Evolutionary conservation across 2,329 filamentous ascomycete species (phyloP).

Genomic region (Fusarium pseudograminearum): DNA sequence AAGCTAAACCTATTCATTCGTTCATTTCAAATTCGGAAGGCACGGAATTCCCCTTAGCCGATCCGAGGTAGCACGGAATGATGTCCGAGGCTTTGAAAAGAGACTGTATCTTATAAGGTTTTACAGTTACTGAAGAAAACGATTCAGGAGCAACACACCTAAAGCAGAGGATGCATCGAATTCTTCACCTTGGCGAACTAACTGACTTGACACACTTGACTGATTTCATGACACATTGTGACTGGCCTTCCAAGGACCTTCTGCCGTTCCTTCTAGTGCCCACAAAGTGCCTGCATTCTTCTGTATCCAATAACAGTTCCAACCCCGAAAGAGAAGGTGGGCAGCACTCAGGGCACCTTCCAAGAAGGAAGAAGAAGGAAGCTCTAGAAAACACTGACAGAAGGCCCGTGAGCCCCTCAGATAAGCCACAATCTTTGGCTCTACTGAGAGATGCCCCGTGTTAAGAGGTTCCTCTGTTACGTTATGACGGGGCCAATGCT

Average conservation of each 20-base stretch:
- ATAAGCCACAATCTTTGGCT: constrained; percentile 28
- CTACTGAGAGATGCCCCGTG: constrained; percentile 18
- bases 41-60: constrained; percentile 16
- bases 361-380: constrained; percentile 31
- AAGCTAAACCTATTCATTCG: constrained; percentile 18
- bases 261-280: constrained; percentile 35
- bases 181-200: constrained; percentile 4
- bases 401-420: constrained; percentile 17
- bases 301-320: constrained; percentile 1
- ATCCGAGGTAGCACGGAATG: constrained; percentile 24
- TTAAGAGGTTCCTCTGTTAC: constrained; percentile 28
- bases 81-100: constrained; percentile 11
- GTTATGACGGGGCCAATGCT: constrained; percentile 24
- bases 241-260: constrained; percentile 31
- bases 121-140: background rate
- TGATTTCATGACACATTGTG: constrained; percentile 30
- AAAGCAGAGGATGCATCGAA: constrained; percentile 4
- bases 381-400: constrained; percentile 33
- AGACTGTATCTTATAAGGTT: constrained; percentile 12
- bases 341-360: constrained; percentile 23
- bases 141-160: constrained; percentile 19
- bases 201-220: constrained; percentile 10
- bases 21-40: background rate
- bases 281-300: constrained; percentile 3
- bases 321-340: constrained; percentile 38